These are phyloP conservation scores for Ormosia semicastrata DNA, from an alignment of 306 rosid genomes.

Conservation along the genomic window DNA sequence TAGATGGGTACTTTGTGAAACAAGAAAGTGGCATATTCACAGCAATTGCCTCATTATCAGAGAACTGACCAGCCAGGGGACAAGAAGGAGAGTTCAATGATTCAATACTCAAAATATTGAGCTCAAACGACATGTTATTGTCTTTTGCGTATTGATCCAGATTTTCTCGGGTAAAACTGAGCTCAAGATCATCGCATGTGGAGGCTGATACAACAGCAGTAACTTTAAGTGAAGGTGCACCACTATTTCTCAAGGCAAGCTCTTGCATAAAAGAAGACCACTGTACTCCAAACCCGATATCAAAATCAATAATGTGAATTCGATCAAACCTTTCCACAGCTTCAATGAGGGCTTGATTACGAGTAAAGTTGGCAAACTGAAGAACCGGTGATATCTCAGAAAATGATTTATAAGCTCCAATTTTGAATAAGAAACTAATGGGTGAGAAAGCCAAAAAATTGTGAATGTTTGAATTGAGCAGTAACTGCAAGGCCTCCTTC, in stretches of 20 bases:
- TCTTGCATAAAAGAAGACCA: conserved; percentile 86
- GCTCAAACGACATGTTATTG: conserved; percentile 51
- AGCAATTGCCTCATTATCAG: conserved; percentile 50
- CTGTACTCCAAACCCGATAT: conserved; percentile 74
- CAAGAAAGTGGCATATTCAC: conserved; percentile 60
- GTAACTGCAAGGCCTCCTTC: conserved; percentile 77
- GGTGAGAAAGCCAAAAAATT: conserved; percentile 52
- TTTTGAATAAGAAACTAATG: conserved; percentile 53
- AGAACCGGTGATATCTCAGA: conserved; percentile 74
- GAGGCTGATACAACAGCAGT: conserved; percentile 60
- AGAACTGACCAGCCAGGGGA: conserved; percentile 33
- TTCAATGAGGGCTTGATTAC: conserved; percentile 71
- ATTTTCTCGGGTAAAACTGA: conserved; percentile 56
- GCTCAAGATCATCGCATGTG: conserved; percentile 48
- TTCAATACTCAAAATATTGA: conserved; percentile 50
- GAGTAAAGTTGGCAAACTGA: conserved; percentile 73
- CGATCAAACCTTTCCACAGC: conserved; percentile 51
- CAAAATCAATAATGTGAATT: conserved; percentile 66
- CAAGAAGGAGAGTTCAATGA: conserved; percentile 48
- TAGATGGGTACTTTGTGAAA: conserved; percentile 34
- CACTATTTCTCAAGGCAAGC: conserved; percentile 53
- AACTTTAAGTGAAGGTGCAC: conserved; percentile 48
- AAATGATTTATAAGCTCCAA: conserved; percentile 68
- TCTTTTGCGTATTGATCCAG: conserved; percentile 54
- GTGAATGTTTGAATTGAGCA: conserved; percentile 50